Base-by-base conservation (phyloP, 495 filamentous ascomycete species). In the Cercophora scortea region DNA sequence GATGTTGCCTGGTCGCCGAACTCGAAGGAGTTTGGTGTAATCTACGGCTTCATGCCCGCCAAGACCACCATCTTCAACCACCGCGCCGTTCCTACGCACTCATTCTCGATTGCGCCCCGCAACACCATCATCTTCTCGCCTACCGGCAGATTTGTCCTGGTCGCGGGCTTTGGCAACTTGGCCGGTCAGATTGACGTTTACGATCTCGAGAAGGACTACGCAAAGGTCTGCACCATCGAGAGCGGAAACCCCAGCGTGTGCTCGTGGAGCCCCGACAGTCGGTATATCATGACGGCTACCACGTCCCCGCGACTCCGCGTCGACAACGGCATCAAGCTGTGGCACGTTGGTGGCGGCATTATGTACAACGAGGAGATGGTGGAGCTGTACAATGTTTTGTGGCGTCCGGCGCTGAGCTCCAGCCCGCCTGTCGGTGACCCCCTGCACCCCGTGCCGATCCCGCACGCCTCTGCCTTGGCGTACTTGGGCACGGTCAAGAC, bases 1-100 rank as follows among this genome's bases (percentile, higher is more conserved):
- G 93, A 98, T 62, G 93, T 98, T 39, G 79, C 86, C n/a, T 98
- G 93, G 93, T 95, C 89, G 13, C 90, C 93, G 17, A 96, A 90
- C 68, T 92, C 88, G 36, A 92, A 89, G 71, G 90, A 96, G 68
- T 98, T 98, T 61, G 93, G 89, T 57, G 93, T 98, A 17, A 82
- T 95, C 17, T 98, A 98, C 64, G 93, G 93, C 45, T 96, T 87
- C 68, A 98, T 95, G 87, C 93, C 93, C 11, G 89, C 94, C 16
- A 97, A 96, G 74, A 93, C 93, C 2, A 95, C 90, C 48, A 89
- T 97, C 56, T 98, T 96, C 79, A 95, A 96, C 67, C 76, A 82
- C 54, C 83, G 87, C 51, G 93, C 87, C 61, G 80, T 89, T 17
- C 75, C 87, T 7, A 83, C 80, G 39, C 88, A 96, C 66, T 84